phyloP scores from a whole-genome alignment of 306 rosid genomes.

The Styphnolobium japonicum region DNA sequence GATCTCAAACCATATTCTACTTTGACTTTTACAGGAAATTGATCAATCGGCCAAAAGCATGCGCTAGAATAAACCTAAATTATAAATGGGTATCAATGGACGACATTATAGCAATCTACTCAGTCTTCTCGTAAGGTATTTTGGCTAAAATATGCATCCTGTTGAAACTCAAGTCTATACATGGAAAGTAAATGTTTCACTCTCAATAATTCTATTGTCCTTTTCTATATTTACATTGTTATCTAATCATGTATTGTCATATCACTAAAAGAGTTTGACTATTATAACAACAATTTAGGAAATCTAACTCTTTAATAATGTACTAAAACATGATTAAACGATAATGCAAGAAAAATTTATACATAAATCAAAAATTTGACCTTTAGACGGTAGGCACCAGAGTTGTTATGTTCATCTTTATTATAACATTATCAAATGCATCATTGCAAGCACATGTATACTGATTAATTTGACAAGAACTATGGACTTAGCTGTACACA shows the following conservation, averaged over 20 bases:
- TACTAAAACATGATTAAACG: too few species aligned
- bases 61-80: neutral
- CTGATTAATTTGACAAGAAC: neutral
- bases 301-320: too few species aligned
- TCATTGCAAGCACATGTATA: conserved; percentile 28
- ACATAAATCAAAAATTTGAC: neutral
- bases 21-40: neutral
- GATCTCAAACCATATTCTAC: neutral
- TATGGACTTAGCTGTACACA: neutral
- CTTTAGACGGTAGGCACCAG: neutral
- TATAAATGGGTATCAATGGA: neutral
- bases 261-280: too few species aligned
- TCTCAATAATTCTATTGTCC: neutral
- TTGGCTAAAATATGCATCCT: neutral
- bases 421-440: conserved; percentile 2
- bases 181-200: neutral
- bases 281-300: too few species aligned
- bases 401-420: neutral
- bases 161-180: neutral
- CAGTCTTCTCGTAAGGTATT: neutral
- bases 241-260: too few species aligned
- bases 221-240: neutral
- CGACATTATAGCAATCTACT: neutral
- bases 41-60: neutral
- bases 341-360: too few species aligned